A percentile compares a stretch with the other conserved stretches of the same genome.
Evolutionary conservation across 2,329 filamentous ascomycete genomes (phyloP).

Genomic region (Penicillium sclerotigenum): DNA sequence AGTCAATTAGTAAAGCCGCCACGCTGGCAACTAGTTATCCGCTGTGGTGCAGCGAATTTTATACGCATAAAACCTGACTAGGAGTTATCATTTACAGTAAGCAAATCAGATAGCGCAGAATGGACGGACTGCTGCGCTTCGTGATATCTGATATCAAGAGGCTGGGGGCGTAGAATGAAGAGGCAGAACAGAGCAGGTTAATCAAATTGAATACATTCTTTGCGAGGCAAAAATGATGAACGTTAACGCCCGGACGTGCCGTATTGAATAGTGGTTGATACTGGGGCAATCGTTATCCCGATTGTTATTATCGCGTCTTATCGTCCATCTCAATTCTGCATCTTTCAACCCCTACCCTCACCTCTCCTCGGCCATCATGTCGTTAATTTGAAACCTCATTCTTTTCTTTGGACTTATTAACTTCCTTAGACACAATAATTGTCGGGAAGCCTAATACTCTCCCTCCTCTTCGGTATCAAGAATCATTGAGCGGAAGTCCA

Average conservation of each 20-base stretch:
- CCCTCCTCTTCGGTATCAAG: neutral
- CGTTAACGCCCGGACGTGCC: neutral
- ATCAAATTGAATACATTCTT: neutral
- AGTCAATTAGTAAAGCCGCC: constrained; percentile 1
- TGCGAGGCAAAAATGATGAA: neutral
- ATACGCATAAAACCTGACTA: neutral
- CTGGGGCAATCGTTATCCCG: constrained; percentile 11
- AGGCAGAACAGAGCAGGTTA: neutral
- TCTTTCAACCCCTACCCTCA: constrained; percentile 9
- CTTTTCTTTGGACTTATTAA: neutral
- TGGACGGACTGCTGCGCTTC: neutral
- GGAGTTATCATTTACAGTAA: neutral
- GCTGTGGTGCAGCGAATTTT: constrained; percentile 3
- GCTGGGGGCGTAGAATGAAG: neutral
- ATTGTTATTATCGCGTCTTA: constrained; percentile 13
- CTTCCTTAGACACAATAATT: neutral
- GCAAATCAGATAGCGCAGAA: neutral
- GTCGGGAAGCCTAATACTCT: neutral
- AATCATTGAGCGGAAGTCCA: neutral
- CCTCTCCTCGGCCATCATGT: constrained; percentile 4
- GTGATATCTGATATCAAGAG: neutral
- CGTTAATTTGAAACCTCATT: neutral
- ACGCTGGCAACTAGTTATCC: constrained; percentile 3
- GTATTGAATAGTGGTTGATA: neutral
- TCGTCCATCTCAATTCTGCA: constrained; percentile 9